phyloP scores from a whole-genome alignment of 352 stramenopile genomes.

The Thalassiosira mediterranea region DNA sequence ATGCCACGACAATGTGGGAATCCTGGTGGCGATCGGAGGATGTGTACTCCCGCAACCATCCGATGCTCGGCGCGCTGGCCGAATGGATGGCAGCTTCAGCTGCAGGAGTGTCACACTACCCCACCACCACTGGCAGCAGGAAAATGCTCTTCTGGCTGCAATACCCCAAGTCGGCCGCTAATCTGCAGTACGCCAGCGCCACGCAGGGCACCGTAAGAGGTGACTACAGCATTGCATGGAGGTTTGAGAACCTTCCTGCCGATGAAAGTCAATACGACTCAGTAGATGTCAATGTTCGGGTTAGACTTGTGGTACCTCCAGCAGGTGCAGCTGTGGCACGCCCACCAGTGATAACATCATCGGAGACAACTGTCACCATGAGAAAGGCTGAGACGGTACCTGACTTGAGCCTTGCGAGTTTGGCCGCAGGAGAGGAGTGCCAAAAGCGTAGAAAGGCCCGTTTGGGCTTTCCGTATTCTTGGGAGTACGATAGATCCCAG shows the following conservation, averaged over 20 bases:
- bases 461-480: constrained; percentile 24
- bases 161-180: constrained; percentile 44
- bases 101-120: constrained; percentile 38
- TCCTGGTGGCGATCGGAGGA: constrained; percentile 56
- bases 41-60: constrained; percentile 65
- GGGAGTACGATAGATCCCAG: constrained; percentile 29
- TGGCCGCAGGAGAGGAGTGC: constrained; percentile 17
- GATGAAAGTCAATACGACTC: constrained; percentile 33
- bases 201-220: constrained; percentile 49
- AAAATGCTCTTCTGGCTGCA: constrained; percentile 50
- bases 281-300: constrained; percentile 24
- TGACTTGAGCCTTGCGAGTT: constrained; percentile 8
- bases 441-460: not conserved
- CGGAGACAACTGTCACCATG: constrained; percentile 8
- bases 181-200: constrained; percentile 37
- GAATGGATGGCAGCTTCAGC: constrained; percentile 59
- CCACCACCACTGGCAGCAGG: constrained; percentile 34
- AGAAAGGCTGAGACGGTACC: constrained; percentile 6
- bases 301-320: constrained; percentile 44
- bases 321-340: constrained; percentile 16
- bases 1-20: constrained; percentile 69
- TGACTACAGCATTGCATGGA: constrained; percentile 54
- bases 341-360: not conserved
- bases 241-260: constrained; percentile 34
- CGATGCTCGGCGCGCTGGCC: constrained; percentile 60